Base-by-base conservation (phyloP, 768 basidiomycete species). In the Leccinum barrowsii region DNA sequence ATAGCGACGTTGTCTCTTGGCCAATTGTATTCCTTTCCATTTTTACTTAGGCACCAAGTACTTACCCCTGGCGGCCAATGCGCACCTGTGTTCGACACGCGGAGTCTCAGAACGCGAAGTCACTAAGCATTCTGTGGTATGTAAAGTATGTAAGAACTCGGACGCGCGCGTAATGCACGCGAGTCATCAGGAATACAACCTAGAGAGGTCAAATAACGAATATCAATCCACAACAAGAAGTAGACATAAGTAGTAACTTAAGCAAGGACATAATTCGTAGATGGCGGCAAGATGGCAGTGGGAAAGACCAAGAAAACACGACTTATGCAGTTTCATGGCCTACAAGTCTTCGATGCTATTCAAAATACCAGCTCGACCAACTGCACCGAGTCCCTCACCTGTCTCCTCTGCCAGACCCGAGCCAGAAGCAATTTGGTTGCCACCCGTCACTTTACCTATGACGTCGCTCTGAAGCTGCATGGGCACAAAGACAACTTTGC, bases 401-500 rank as follows among this genome's bases (percentile, higher is more conserved):
- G 40, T 24, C 55, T 71, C 73, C 2, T 69, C 68, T 13, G 59
- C 60, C 10, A 72, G 19, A 10, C 63, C 69, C 10, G 67, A 63
- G 8, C 70, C 67, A n/a, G 67, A 64, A 48, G 65, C 56, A 17
- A 61, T 13, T 52, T 68, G 52, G 60, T 70, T 65, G 28, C 56
- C 40, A 47, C 61, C 48, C 2, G 59, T 57, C 48, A 87, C 64
- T 60, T 86, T 82, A 46, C 78, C 78, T 22, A 76, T 75, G 32
- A 91, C 74, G 63, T 92, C 89, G 66, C 80, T 88, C 72, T 92
- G 90, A 22, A 92, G 80, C 63, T 92, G 89, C 92, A 94, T 94
- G 12, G 91, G 92, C 30, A 94, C 94, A 66, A 98, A 97, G 57
- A 98, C 82, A 64, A 96, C 93, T 74, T 98, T 98, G 80, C 82